A percentile compares a stretch with the other conserved stretches of the same genome.
These are phyloP conservation scores for Lodderomyces parapsilosis DNA, from an alignment of 1,139 yeast genomes.

Conservation along the genomic window DNA sequence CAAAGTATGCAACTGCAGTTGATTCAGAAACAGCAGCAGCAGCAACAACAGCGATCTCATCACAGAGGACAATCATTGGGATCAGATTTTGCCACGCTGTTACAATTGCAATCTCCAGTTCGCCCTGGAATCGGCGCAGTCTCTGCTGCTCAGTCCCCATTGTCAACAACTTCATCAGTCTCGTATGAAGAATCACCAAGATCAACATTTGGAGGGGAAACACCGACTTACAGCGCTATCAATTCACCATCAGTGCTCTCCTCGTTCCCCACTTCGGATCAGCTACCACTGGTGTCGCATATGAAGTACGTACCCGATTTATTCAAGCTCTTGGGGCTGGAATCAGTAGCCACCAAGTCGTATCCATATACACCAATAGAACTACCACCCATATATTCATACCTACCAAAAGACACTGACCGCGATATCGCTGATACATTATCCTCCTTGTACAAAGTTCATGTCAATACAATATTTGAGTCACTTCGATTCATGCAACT, in stretches of 20 bases:
- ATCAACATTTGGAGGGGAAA: constrained; percentile 22
- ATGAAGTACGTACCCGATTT: constrained; percentile 40
- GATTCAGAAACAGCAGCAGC: constrained; percentile 10
- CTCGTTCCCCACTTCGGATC: constrained; percentile 12
- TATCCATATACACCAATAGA: constrained; percentile 32
- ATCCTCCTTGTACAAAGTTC: constrained; percentile 58
- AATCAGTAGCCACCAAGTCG: constrained; percentile 20
- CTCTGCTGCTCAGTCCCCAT: constrained; percentile 22
- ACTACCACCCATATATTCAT: constrained; percentile 55
- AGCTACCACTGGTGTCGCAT: constrained; percentile 18
- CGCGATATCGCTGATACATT: constrained; percentile 62
- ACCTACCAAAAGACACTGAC: constrained; percentile 50
- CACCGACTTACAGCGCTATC: constrained; percentile 26
- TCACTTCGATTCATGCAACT: constrained; percentile 67
- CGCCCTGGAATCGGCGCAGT: constrained; percentile 9
- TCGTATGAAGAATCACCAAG: constrained; percentile 16
- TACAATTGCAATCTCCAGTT: constrained; percentile 3
- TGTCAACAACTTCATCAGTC: constrained; percentile 22
- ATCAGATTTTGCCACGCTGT: background rate
- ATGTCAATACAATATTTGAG: constrained; percentile 63
- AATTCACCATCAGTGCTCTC: constrained; percentile 14
- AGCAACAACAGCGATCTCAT: constrained; percentile 10
- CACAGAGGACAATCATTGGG: constrained; percentile 3
- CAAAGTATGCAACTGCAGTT: constrained; percentile 21
- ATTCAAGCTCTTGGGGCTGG: constrained; percentile 27